These are phyloP conservation scores for Thelonectria rubi DNA, from an alignment of 2,329 filamentous ascomycete species.

Conservation along the genomic window DNA sequence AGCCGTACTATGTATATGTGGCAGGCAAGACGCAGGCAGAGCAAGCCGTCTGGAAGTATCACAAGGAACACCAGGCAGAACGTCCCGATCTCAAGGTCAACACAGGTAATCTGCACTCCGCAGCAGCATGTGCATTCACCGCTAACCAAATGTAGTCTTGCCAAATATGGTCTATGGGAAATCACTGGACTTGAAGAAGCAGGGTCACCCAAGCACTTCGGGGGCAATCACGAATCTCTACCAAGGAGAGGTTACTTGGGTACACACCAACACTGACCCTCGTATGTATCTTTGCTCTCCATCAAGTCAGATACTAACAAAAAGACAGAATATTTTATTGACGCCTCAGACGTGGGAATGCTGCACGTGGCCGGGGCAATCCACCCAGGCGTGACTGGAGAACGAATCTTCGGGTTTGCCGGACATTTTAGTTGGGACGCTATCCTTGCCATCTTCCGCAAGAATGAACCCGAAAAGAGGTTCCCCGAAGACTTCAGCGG, in stretches of 20 bases:
- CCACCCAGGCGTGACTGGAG: conserved; percentile 53
- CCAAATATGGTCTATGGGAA: conserved; percentile 39
- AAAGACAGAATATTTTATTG: conserved; percentile 53
- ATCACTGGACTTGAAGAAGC: conserved; percentile 28
- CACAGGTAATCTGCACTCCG: conserved; percentile 10
- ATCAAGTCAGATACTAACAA: neutral
- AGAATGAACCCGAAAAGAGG: conserved; percentile 27
- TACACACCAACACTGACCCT: neutral
- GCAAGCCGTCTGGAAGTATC: conserved; percentile 48
- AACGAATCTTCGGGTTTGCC: conserved; percentile 65
- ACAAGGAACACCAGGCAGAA: conserved; percentile 32
- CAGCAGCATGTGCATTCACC: neutral
- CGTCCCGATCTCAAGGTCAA: conserved; percentile 38
- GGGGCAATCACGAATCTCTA: conserved; percentile 31
- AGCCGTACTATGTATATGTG: conserved; percentile 41
- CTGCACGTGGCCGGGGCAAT: conserved; percentile 63
- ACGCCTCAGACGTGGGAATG: conserved; percentile 59
- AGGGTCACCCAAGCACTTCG: conserved; percentile 32
- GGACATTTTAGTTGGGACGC: conserved; percentile 57
- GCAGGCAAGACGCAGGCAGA: conserved; percentile 50
- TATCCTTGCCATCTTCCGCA: conserved; percentile 45
- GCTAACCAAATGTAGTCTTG: conserved; percentile 30
- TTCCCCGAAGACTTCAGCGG: conserved; percentile 39
- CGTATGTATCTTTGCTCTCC: neutral
- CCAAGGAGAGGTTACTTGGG: conserved; percentile 16